Percentiles rank a stretch among this genome's conserved stretches.
These are phyloP conservation scores for Colletotrichum somersetense DNA, from an alignment of 2,329 filamentous ascomycete genomes.

Conservation along the genomic window DNA sequence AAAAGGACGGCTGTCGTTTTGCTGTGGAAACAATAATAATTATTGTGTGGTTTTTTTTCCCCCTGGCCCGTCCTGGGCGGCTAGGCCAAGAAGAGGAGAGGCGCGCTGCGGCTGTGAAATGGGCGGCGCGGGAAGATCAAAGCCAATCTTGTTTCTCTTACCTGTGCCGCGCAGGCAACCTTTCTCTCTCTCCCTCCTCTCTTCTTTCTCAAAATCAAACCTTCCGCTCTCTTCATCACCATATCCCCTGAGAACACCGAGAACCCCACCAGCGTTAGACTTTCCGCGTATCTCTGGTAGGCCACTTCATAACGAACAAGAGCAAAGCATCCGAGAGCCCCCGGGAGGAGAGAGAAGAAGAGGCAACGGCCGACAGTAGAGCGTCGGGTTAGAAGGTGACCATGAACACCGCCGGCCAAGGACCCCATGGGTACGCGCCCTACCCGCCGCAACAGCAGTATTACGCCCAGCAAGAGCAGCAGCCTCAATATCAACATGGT, in stretches of 20 bases:
- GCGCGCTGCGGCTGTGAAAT: conserved; percentile 23
- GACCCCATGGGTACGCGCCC: conserved; percentile 6
- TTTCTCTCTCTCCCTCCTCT: background rate
- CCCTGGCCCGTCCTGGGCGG: background rate
- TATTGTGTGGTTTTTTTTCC: background rate
- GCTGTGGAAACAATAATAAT: background rate
- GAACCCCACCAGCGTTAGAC: background rate
- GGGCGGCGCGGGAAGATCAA: background rate
- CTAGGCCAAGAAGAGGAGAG: conserved; percentile 19
- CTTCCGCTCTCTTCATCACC: background rate
- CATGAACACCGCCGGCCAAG: conserved; percentile 35
- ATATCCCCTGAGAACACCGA: no score
- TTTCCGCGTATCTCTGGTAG: background rate
- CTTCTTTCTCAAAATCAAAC: background rate
- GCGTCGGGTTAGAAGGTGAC: background rate
- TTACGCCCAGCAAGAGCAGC: conserved; percentile 16
- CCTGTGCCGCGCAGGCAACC: background rate
- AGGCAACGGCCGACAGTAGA: background rate
- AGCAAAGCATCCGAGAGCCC: background rate
- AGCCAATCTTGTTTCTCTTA: conserved; percentile 8
- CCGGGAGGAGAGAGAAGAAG: background rate
- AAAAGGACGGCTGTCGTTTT: background rate
- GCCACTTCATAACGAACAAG: background rate
- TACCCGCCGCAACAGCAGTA: conserved; percentile 38
- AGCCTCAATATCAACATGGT: background rate